Evolutionary conservation across 805 yeast genomes (phyloP).

Genomic region (Clavispora phyllophila): DNA sequence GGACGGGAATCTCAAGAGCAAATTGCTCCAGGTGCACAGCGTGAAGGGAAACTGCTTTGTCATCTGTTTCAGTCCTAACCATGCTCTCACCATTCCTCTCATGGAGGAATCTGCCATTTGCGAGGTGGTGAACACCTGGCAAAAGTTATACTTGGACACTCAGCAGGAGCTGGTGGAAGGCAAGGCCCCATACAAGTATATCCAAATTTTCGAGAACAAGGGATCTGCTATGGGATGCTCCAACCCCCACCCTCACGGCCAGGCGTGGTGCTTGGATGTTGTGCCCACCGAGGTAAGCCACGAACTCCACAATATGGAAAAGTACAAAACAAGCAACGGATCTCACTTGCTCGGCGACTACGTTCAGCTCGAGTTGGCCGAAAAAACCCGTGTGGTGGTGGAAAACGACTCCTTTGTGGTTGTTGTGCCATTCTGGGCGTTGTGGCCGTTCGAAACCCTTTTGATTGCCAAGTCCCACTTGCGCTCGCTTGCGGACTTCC

Average conservation of each 20-base stretch:
- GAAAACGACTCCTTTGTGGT: slow-evolving; percentile 61
- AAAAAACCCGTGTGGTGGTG: slow-evolving; percentile 48
- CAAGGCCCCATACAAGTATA: slow-evolving; percentile 47
- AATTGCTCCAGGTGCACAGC: slow-evolving; percentile 50
- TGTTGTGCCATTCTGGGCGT: slow-evolving; percentile 78
- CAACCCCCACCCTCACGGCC: slow-evolving; percentile 80
- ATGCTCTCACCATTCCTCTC: slow-evolving; percentile 59
- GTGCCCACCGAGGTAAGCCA: slow-evolving; percentile 63
- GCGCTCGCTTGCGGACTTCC: slow-evolving; percentile 44
- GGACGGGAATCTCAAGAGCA: slow-evolving; percentile 25
- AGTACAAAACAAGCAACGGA: slow-evolving; percentile 38
- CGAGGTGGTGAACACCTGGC: slow-evolving; percentile 59
- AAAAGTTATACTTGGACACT: slow-evolving; percentile 43
- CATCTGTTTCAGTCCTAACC: slow-evolving; percentile 69
- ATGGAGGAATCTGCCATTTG: slow-evolving; percentile 44
- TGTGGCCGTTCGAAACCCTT: slow-evolving; percentile 77
- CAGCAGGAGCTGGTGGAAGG: slow-evolving; percentile 30
- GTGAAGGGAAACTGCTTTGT: slow-evolving; percentile 67
- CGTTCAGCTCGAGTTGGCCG: slow-evolving; percentile 48
- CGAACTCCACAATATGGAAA: slow-evolving; percentile 48
- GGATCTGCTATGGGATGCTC: slow-evolving; percentile 82
- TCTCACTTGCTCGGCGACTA: slow-evolving; percentile 59
- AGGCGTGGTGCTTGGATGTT: slow-evolving; percentile 67
- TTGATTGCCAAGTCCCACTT: slow-evolving; percentile 54
- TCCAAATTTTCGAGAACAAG: slow-evolving; percentile 74